Evolutionary conservation across 176 grass and related monocot genomes (phyloP).

Genomic region (Phoenix dactylifera): DNA sequence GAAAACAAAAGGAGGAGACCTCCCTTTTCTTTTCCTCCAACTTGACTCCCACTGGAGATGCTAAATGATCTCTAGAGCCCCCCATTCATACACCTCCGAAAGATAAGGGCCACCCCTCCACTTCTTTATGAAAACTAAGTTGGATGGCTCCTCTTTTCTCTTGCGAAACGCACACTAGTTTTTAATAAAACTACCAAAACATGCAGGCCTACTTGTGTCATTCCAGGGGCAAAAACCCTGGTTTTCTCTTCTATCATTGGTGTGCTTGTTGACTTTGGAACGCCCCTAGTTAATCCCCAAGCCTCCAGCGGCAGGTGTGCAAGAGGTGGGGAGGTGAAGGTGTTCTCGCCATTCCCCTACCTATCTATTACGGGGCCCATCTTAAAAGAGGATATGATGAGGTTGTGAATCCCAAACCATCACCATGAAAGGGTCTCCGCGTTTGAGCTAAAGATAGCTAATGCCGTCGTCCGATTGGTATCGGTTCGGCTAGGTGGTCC

Average conservation of each 20-base stretch:
- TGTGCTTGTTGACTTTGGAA: slow-evolving; percentile 29
- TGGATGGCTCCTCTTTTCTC: slow-evolving; percentile 18
- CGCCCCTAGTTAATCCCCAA: slow-evolving; percentile 9
- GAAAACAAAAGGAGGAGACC: slow-evolving; percentile 26
- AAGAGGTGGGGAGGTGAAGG: neutral
- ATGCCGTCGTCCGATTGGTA: slow-evolving; percentile 29
- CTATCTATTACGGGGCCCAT: slow-evolving; percentile 14
- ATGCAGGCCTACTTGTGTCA: slow-evolving; percentile 13
- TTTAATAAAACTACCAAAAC: slow-evolving; percentile 10
- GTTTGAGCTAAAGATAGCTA: neutral
- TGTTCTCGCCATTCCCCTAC: neutral
- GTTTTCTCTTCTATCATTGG: slow-evolving; percentile 17
- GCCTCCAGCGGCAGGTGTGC: neutral
- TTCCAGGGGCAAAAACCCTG: neutral
- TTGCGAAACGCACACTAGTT: slow-evolving; percentile 11
- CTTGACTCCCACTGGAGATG: slow-evolving; percentile 65
- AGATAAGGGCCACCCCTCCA: slow-evolving; percentile 12
- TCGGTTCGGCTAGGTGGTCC: slow-evolving; percentile 40
- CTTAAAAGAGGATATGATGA: slow-evolving; percentile 44
- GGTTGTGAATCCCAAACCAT: slow-evolving; percentile 30
- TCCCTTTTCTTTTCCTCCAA: slow-evolving; percentile 61
- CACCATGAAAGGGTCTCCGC: slow-evolving; percentile 31
- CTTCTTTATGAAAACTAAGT: slow-evolving; percentile 16
- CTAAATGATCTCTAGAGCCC: slow-evolving; percentile 31
- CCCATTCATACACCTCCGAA: slow-evolving; percentile 3